Conservation (phyloP, 75 land plant genomes). For the Cryptomeria japonica region DNA sequence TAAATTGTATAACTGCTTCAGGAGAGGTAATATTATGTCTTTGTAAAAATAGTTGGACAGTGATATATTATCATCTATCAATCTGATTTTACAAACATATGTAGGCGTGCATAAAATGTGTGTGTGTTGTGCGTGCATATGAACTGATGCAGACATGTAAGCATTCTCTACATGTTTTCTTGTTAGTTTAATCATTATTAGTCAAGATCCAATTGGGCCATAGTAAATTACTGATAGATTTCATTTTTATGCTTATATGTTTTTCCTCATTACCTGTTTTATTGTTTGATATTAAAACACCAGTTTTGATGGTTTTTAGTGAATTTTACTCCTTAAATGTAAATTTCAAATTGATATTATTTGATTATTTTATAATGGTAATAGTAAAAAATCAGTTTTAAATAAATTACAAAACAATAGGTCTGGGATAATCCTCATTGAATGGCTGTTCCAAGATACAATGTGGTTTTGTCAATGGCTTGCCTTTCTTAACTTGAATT, state of each 20-base stretch:
- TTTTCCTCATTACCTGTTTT: not conserved
- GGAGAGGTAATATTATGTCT: constrained; percentile 52
- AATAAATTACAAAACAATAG: not conserved
- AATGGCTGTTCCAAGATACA: not conserved
- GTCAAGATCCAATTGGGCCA: not conserved
- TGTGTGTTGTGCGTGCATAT: not conserved
- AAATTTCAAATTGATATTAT: not conserved
- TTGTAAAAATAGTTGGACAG: not conserved
- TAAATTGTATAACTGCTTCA: constrained; percentile 60
- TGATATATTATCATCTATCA: not conserved
- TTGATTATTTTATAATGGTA: not conserved
- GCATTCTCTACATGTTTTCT: not conserved
- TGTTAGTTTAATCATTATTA: not conserved
- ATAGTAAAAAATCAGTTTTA: not conserved
- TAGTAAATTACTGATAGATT: not conserved
- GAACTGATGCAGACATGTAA: not conserved
- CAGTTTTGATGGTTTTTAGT: not conserved
- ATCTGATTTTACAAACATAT: not conserved
- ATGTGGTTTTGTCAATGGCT: not conserved
- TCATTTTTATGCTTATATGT: not conserved
- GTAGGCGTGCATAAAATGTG: not conserved
- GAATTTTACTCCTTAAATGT: not conserved
- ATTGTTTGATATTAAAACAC: not conserved
- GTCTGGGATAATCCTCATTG: not conserved
- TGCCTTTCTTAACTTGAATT: not conserved